Evolutionary conservation across 257 asterid species (phyloP), one percentile per base, ranked within the genome.

Genomic region (Capsicum rhomboideum): DNA sequence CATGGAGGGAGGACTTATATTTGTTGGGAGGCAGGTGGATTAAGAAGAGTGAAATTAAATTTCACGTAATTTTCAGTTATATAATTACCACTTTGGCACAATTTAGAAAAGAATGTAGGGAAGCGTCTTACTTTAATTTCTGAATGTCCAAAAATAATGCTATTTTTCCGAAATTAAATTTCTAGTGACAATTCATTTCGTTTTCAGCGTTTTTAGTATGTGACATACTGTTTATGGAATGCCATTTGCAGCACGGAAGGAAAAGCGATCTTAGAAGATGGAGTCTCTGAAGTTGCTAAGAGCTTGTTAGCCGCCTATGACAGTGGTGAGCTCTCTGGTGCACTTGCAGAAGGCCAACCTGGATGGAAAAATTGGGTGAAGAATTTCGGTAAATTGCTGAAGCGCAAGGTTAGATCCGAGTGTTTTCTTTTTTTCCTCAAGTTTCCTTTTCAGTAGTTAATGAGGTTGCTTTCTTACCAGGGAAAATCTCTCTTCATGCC

Each of bases 401-500:
- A 94, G 63, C 97, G 99, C 91, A 96, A 94, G 98, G 99, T 96
- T 56, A 78, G 74, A 56, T 59, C 29, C 7, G 61, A 54, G 37
- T 80, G 4, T 50, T 29, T 26, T 46, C 54, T 83, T 77, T 83
- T 34, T 78, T 37, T 6, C 14, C 58, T 12, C 21, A 17, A 61
- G 17, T 44, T 46, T 72, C 6, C 53, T 56, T 23, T 79, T 40
- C 29, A 75, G 21, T 74, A 74, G 46, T 46, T 74, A 49, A 46
- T 23, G 40, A 74, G 80, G 80, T 49, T 26, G 80, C 66, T 29
- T 67, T 84, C n/a, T 54, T 71, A 68, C 77, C 93, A 96, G 99
- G 99, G 99, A 61, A 96, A 92, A 90, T 89, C 97, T 78, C 96
- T 96, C 28, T 94, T 96, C 94, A 91, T 92, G 98, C 99, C 99